Evolutionary conservation across 192 early-diverging fungal genomes (phyloP).

Genomic region (Haplosporangium gracile): DNA sequence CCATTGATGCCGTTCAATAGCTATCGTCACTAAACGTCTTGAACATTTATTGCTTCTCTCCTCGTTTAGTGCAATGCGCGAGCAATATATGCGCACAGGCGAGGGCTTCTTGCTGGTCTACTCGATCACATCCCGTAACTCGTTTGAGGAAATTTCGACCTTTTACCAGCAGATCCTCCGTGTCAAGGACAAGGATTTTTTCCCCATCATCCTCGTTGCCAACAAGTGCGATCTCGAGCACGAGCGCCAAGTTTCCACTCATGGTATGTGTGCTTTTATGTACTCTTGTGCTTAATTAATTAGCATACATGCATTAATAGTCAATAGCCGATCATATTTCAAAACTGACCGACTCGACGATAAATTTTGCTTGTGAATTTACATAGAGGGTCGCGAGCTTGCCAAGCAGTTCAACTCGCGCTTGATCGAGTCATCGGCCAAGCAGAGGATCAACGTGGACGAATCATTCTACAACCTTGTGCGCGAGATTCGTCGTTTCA

Average conservation of each 20-base stretch:
- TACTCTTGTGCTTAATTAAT: not conserved
- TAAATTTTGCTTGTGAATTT: not conserved
- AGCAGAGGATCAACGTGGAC: slow-evolving; percentile 91
- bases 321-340: no score
- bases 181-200: slow-evolving; percentile 95
- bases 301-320: not conserved
- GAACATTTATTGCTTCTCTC: slow-evolving; percentile 9
- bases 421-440: slow-evolving; percentile 93
- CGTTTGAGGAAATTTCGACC: slow-evolving; percentile 91
- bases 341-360: not conserved
- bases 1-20: not conserved
- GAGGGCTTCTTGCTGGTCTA: slow-evolving; percentile 97
- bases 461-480: slow-evolving; percentile 92
- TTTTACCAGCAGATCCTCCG: slow-evolving; percentile 95
- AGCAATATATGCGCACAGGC: slow-evolving; percentile 97
- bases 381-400: slow-evolving; percentile 83
- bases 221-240: slow-evolving; percentile 92
- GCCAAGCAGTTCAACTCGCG: slow-evolving; percentile 81
- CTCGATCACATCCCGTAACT: slow-evolving; percentile 90
- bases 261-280: slow-evolving; percentile 47
- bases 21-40: slow-evolving; percentile 6
- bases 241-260: slow-evolving; percentile 86
- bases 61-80: slow-evolving; percentile 80
- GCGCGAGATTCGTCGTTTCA: slow-evolving; percentile 85
- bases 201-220: slow-evolving; percentile 92